Conservation (phyloP, 495 filamentous ascomycete species). For the Trichoderma orchidacearum region DNA sequence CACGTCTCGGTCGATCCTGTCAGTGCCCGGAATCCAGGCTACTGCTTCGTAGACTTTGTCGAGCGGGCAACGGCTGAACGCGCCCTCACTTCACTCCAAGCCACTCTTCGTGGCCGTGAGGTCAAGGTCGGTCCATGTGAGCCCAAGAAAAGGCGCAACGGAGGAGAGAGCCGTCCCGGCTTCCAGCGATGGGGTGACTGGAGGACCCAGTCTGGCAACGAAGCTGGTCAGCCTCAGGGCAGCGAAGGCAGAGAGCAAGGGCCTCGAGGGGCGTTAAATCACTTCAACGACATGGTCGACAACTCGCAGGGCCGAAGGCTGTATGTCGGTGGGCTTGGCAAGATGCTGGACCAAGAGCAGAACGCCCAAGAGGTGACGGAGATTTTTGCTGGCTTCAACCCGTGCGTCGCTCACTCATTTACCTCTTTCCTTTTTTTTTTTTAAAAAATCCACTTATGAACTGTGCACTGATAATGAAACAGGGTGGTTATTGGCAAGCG, state of each 20-base stretch:
- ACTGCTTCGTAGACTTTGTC: constrained; percentile 55
- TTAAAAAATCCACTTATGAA: background rate
- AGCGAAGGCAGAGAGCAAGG: background rate
- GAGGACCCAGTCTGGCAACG: constrained; percentile 4
- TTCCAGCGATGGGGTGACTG: constrained; percentile 28
- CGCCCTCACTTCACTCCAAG: constrained; percentile 42
- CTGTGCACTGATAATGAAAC: constrained; percentile 3
- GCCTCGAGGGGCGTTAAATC: constrained; percentile 5
- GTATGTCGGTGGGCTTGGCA: constrained; percentile 50
- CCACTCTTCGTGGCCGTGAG: constrained; percentile 36
- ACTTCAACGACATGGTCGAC: constrained; percentile 5
- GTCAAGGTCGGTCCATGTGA: constrained; percentile 50
- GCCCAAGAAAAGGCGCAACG: constrained; percentile 16
- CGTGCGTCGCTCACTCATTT: constrained; percentile 17
- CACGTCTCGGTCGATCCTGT: constrained; percentile 56
- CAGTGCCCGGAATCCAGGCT: constrained; percentile 54
- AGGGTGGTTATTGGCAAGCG: constrained; percentile 48
- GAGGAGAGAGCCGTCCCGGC: constrained; percentile 8
- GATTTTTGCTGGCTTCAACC: constrained; percentile 45
- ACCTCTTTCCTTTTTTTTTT: background rate
- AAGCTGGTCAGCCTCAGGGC: constrained; percentile 6
- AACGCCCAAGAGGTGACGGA: constrained; percentile 38
- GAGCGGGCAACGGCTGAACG: constrained; percentile 40
- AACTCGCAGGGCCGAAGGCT: constrained; percentile 33
- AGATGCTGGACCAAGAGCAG: constrained; percentile 39